Evolutionary conservation across 805 yeast genomes (phyloP).

Genomic region (Candida pini): DNA sequence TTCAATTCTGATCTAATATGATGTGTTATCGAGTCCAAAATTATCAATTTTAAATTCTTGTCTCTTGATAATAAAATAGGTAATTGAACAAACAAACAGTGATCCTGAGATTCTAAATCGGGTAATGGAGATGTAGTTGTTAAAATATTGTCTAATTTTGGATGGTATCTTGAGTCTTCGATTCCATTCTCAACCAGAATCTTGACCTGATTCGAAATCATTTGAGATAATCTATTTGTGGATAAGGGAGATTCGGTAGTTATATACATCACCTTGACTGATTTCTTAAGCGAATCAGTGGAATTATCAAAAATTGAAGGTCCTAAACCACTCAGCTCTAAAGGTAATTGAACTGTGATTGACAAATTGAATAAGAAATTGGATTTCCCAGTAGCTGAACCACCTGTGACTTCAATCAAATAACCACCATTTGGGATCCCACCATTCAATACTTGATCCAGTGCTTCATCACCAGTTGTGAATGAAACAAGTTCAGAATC

Average conservation of each 20-base stretch:
- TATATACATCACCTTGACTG: conserved; percentile 42
- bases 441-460: conserved; percentile 43
- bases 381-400: conserved; percentile 82
- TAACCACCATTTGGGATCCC: conserved; percentile 48
- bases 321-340: conserved; percentile 41
- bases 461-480: conserved; percentile 46
- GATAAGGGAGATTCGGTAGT: conserved; percentile 75
- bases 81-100: conserved; percentile 61
- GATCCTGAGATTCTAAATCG: conserved; percentile 70
- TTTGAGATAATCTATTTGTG: conserved; percentile 55
- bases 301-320: conserved; percentile 19
- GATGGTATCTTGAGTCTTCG: conserved; percentile 19
- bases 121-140: conserved; percentile 25
- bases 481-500: conserved; percentile 19
- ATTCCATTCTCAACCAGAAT: conserved; percentile 32
- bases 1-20: conserved; percentile 61
- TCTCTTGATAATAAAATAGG: conserved; percentile 46
- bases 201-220: conserved; percentile 25
- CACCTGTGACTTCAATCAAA: conserved; percentile 76
- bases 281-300: conserved; percentile 35
- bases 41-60: conserved; percentile 45
- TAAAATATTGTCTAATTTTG: conserved; percentile 30
- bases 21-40: conserved; percentile 81
- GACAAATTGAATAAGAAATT: conserved; percentile 68
- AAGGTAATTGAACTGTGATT: conserved; percentile 49